Conservation (phyloP, 441 rosid species). For the Eutrema salsugineum region DNA sequence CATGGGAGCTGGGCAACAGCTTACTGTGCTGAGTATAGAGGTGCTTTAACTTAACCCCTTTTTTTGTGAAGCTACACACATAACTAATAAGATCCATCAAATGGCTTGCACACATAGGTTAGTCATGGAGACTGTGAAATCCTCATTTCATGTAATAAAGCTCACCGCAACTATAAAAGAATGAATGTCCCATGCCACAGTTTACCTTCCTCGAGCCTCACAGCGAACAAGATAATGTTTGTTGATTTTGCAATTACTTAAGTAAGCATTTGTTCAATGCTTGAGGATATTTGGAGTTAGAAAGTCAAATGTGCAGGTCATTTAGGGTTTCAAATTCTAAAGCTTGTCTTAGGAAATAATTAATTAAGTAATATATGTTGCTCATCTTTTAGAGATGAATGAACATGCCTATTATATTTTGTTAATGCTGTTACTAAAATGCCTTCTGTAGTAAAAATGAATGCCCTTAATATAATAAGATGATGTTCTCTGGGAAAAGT, state of each 20-base stretch:
- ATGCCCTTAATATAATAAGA: background rate
- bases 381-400: background rate
- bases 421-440: background rate
- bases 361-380: slow-evolving; percentile 5
- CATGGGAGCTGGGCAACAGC: slow-evolving; percentile 94
- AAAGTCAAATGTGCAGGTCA: slow-evolving; percentile 1
- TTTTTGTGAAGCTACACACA: slow-evolving; percentile 4
- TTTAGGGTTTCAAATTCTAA: background rate
- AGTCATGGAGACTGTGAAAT: background rate
- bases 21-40: slow-evolving; percentile 89
- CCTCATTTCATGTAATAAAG: background rate
- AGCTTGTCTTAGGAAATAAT: background rate
- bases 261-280: background rate
- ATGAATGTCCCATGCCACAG: background rate
- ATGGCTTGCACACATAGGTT: background rate
- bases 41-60: slow-evolving; percentile 35
- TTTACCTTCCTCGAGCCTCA: background rate
- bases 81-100: background rate
- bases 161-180: background rate
- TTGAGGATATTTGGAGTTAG: slow-evolving; percentile 11
- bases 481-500: background rate
- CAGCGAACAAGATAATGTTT: background rate
- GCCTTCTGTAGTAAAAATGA: background rate
- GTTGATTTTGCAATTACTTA: background rate
- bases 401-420: background rate